These are phyloP conservation scores for Aaosphaeria arxii DNA, from an alignment of 2,329 filamentous ascomycete genomes.

Conservation along the genomic window DNA sequence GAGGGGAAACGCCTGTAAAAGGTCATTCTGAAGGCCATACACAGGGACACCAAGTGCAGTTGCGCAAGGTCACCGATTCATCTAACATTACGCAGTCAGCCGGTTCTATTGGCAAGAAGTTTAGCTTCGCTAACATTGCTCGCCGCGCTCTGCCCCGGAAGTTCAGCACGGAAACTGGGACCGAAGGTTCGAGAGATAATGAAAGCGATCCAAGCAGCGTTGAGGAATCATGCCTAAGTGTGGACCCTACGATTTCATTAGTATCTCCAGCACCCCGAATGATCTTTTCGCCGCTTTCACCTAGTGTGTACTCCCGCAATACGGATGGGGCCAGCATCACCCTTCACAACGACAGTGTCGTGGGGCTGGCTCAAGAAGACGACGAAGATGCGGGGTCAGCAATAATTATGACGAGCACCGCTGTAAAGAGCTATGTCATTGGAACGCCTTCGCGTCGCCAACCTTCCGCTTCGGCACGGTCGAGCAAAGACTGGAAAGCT, in stretches of 20 bases:
- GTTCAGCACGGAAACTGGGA: background rate
- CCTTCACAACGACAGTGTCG: constrained; percentile 33
- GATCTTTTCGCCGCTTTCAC: constrained; percentile 37
- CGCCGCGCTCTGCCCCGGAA: background rate
- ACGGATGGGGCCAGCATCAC: constrained; percentile 38
- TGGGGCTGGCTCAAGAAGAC: constrained; percentile 17
- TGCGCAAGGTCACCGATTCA: constrained; percentile 32
- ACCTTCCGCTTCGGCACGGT: constrained; percentile 18
- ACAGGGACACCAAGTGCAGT: constrained; percentile 38
- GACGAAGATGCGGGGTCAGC: constrained; percentile 30
- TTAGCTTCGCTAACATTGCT: background rate
- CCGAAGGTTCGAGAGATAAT: too few species aligned
- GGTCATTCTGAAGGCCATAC: constrained; percentile 40
- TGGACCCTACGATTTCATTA: too few species aligned
- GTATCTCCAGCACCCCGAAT: background rate
- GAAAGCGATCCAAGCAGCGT: too few species aligned
- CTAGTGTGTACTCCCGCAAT: constrained; percentile 47
- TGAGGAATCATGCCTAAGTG: too few species aligned
- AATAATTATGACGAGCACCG: constrained; percentile 43
- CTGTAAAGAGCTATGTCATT: constrained; percentile 43
- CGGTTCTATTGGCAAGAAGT: background rate
- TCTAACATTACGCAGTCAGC: background rate
- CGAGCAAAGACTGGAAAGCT: constrained; percentile 45
- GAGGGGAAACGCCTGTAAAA: constrained; percentile 27
- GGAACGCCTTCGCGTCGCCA: constrained; percentile 25